Percentiles rank a stretch among this genome's conserved stretches.
Evolutionary conservation across 768 basidiomycete genomes (phyloP).

Genomic region (Trametes cinnabarina): DNA sequence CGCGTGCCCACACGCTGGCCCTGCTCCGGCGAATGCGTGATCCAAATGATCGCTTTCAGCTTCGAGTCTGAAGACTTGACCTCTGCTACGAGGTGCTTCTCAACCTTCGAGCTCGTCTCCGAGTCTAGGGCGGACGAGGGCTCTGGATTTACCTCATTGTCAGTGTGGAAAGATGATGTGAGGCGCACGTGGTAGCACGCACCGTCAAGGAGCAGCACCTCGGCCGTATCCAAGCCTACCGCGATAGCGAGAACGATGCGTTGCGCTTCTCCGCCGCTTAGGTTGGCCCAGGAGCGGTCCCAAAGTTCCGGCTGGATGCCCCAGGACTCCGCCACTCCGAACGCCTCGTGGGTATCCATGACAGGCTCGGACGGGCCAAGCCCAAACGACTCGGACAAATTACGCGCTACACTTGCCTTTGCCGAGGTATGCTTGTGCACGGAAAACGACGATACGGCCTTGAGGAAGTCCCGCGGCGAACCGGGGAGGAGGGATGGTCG

Average conservation of each 20-base stretch:
- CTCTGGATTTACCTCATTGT: conserved; percentile 62
- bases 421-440: conserved; percentile 35
- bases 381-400: neutral
- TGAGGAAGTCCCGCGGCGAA: conserved; percentile 72
- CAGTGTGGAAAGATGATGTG: too few relatives aligned
- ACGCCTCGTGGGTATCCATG: conserved; percentile 30
- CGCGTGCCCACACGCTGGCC: conserved; percentile 70
- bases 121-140: conserved; percentile 88
- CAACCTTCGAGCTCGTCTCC: conserved; percentile 62
- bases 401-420: conserved; percentile 24
- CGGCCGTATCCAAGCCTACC: conserved; percentile 68
- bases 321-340: conserved; percentile 62
- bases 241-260: conserved; percentile 78
- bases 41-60: conserved; percentile 80
- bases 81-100: conserved; percentile 54
- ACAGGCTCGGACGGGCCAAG: neutral
- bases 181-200: conserved; percentile 23
- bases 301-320: conserved; percentile 67
- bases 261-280: conserved; percentile 88
- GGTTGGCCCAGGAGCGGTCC: conserved; percentile 73
- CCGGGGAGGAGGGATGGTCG: conserved; percentile 83
- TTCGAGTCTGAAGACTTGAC: conserved; percentile 46
- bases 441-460: conserved; percentile 50
- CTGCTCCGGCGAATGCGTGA: conserved; percentile 85
- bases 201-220: conserved; percentile 82